Evolutionary conservation across 2,329 filamentous ascomycete species (phyloP).

Genomic region (Chaetothyriales sp.): DNA sequence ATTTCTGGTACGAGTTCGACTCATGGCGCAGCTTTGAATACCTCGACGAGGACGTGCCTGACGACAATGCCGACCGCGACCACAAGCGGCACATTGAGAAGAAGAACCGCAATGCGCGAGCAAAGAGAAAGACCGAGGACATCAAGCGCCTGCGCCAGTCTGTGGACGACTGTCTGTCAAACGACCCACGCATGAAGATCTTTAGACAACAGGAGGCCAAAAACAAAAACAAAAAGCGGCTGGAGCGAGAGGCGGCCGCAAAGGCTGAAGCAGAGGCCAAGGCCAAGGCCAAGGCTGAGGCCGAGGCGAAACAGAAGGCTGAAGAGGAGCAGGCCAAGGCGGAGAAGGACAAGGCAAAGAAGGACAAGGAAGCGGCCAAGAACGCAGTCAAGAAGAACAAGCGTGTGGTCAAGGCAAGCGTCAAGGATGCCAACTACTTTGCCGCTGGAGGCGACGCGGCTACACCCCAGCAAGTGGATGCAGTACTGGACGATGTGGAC

Average conservation of each 20-base stretch:
- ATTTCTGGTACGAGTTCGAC: slow-evolving; percentile 99
- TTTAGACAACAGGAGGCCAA: slow-evolving; percentile 87
- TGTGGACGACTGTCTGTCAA: slow-evolving; percentile 69
- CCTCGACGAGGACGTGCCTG: slow-evolving; percentile 93
- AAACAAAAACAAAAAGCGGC: slow-evolving; percentile 86
- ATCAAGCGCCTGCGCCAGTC: slow-evolving; percentile 76
- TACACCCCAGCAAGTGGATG: slow-evolving; percentile 58
- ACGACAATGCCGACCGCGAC: slow-evolving; percentile 97
- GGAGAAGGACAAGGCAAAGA: slow-evolving; percentile 72
- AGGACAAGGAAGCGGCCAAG: slow-evolving; percentile 97
- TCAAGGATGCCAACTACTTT: slow-evolving; percentile 99
- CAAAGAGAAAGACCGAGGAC: slow-evolving; percentile 99
- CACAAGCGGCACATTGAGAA: slow-evolving; percentile 97
- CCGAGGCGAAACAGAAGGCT: slow-evolving; percentile 63
- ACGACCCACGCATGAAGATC: slow-evolving; percentile 91
- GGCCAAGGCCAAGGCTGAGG: slow-evolving; percentile 66
- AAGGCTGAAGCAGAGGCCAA: slow-evolving; percentile 78
- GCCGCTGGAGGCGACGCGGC: slow-evolving; percentile 51
- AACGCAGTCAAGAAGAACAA: slow-evolving; percentile 99
- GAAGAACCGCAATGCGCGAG: slow-evolving; percentile 93
- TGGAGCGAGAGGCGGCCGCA: slow-evolving; percentile 82
- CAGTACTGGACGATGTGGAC: slow-evolving; percentile 73
- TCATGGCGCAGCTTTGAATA: slow-evolving; percentile 97
- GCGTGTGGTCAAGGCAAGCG: slow-evolving; percentile 80
- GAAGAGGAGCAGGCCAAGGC: slow-evolving; percentile 77